Percentiles rank a stretch among this genome's conserved stretches.
phyloP scores from a whole-genome alignment of 129 eudicot species.

The Calendula officinalis region DNA sequence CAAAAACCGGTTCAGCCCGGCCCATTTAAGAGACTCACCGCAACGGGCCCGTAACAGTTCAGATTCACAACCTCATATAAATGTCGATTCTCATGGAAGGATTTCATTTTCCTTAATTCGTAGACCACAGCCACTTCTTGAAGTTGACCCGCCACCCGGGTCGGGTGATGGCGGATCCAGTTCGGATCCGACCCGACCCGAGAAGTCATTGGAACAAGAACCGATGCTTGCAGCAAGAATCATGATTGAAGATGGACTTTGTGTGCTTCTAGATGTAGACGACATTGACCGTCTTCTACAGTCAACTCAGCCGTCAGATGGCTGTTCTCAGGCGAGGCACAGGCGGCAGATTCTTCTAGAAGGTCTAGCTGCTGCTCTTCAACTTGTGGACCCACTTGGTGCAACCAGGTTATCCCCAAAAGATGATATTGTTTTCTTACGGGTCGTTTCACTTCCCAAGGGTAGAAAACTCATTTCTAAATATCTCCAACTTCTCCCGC shows the following conservation, averaged over 20 bases:
- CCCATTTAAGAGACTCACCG: constrained; percentile 58
- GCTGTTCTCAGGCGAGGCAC: constrained; percentile 63
- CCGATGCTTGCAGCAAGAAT: constrained; percentile 92
- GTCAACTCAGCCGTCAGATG: constrained; percentile 68
- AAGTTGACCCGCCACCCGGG: constrained; percentile 59
- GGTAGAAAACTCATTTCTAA: constrained; percentile 76
- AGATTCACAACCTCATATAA: constrained; percentile 73
- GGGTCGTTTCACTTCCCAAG: constrained; percentile 72
- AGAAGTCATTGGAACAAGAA: constrained; percentile 79
- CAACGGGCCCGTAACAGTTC: constrained; percentile 56
- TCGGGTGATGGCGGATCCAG: constrained; percentile 55
- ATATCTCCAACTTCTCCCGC: constrained; percentile 67
- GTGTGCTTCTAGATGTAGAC: constrained; percentile 78
- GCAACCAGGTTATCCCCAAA: constrained; percentile 59
- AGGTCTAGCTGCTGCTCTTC: constrained; percentile 81
- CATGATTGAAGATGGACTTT: constrained; percentile 69
- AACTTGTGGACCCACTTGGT: constrained; percentile 88
- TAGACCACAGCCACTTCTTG: constrained; percentile 81
- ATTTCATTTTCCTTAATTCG: constrained; percentile 74
- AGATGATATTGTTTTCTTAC: constrained; percentile 78
- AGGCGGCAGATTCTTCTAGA: constrained; percentile 66
- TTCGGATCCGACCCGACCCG: constrained; percentile 56
- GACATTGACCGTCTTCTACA: constrained; percentile 74
- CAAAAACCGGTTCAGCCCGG: constrained; percentile 63
- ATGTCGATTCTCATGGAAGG: constrained; percentile 79